These are phyloP conservation scores for Chaetomium strumarium DNA, from an alignment of 2,329 filamentous ascomycete species.

Conservation along the genomic window DNA sequence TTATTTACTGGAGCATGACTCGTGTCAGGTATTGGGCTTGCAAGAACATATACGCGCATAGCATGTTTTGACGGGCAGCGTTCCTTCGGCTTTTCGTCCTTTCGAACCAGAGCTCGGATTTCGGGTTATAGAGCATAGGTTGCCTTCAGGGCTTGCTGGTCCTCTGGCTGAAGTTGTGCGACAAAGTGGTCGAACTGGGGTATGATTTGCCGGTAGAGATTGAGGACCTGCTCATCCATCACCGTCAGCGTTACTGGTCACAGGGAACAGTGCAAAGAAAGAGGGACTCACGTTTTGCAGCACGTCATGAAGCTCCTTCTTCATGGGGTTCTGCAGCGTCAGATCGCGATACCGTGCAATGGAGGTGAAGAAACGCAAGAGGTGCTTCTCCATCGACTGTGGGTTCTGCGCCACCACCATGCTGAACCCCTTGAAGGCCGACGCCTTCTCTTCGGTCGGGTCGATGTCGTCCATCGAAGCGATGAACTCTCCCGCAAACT, in stretches of 20 bases:
- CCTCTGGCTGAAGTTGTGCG: constrained; percentile 42
- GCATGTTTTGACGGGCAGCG: too few species aligned
- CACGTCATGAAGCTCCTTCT: constrained; percentile 60
- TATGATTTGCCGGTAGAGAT: constrained; percentile 53
- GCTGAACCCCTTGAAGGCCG: constrained; percentile 87
- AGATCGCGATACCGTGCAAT: constrained; percentile 74
- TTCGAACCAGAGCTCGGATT: not conserved
- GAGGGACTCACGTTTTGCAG: constrained; percentile 64
- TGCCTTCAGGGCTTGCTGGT: constrained; percentile 44
- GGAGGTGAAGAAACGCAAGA: constrained; percentile 74
- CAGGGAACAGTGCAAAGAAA: not conserved
- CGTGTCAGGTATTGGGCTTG: too few species aligned
- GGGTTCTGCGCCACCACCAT: constrained; percentile 80
- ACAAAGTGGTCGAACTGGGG: constrained; percentile 54
- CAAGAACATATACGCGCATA: too few species aligned
- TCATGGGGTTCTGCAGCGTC: constrained; percentile 52
- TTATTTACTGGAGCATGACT: too few species aligned
- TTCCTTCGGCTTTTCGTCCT: not conserved
- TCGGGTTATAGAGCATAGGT: constrained; percentile 40
- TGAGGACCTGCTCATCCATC: constrained; percentile 39
- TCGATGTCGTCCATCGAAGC: constrained; percentile 76
- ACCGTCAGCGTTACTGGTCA: constrained; percentile 2
- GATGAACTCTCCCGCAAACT: constrained; percentile 78
- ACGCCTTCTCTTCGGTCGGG: constrained; percentile 88
- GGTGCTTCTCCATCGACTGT: constrained; percentile 80